Evolutionary conservation across 1,284 basidiomycete species (phyloP).

Genomic region (Prillingera fragicola): DNA sequence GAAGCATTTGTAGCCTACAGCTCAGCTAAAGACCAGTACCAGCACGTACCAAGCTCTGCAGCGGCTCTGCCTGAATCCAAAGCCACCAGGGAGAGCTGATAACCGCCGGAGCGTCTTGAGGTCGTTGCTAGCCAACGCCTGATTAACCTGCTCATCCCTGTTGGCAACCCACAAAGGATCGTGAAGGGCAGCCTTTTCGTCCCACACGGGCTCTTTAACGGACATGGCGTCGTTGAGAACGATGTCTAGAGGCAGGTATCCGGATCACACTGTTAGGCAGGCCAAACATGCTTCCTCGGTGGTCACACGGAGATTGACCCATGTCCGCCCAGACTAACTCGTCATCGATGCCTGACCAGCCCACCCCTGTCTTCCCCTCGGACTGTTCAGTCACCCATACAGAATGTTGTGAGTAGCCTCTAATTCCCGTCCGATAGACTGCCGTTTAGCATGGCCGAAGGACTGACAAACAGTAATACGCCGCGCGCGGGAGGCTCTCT

Average conservation of each 20-base stretch:
- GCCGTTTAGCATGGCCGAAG: too few relatives aligned
- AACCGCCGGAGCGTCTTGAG: slow-evolving; percentile 27
- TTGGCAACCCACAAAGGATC: slow-evolving; percentile 22
- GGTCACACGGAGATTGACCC: neutral
- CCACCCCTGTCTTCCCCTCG: neutral
- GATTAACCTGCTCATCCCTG: slow-evolving; percentile 27
- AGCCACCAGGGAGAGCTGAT: slow-evolving; percentile 42
- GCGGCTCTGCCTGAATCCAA: slow-evolving; percentile 33
- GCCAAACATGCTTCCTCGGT: too few relatives aligned
- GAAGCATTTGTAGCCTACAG: slow-evolving; percentile 28
- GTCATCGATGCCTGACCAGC: slow-evolving; percentile 1
- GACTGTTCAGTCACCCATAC: neutral
- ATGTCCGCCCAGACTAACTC: neutral
- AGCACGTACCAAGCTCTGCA: slow-evolving; percentile 39
- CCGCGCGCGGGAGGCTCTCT: slow-evolving; percentile 22
- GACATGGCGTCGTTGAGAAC: neutral
- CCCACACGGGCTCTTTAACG: neutral
- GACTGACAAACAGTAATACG: slow-evolving; percentile 27
- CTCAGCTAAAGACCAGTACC: slow-evolving; percentile 8
- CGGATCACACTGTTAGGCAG: too few relatives aligned
- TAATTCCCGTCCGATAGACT: too few relatives aligned
- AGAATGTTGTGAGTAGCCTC: slow-evolving; percentile 32
- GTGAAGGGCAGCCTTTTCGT: neutral
- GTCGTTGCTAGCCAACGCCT: slow-evolving; percentile 33
- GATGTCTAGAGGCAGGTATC: too few relatives aligned